phyloP scores from a whole-genome alignment of 1,139 yeast genomes.

The Spencermartinsiella ligniputridi region DNA sequence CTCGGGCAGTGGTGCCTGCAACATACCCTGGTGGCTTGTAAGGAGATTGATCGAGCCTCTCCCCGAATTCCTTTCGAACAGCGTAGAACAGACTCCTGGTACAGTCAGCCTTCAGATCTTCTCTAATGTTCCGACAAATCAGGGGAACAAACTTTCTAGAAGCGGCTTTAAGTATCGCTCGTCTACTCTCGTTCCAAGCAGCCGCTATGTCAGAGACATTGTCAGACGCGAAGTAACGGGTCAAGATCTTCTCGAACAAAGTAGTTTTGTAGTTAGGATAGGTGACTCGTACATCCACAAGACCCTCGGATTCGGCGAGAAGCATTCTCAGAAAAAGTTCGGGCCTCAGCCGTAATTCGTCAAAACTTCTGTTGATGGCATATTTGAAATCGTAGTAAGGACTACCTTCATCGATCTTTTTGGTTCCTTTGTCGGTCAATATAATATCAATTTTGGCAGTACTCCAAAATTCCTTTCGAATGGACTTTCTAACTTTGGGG shows the following conservation, averaged over 20 bases:
- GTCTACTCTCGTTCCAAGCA: constrained; percentile 80
- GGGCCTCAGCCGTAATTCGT: constrained; percentile 68
- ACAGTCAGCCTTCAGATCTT: constrained; percentile 74
- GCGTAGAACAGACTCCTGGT: constrained; percentile 65
- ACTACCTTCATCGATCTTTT: constrained; percentile 72
- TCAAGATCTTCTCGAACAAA: constrained; percentile 46
- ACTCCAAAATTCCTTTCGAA: constrained; percentile 64
- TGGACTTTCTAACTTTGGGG: constrained; percentile 71
- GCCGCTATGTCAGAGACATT: constrained; percentile 76
- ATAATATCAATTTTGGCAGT: constrained; percentile 70
- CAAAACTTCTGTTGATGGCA: constrained; percentile 74
- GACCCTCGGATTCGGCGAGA: constrained; percentile 75
- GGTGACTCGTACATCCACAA: constrained; percentile 43
- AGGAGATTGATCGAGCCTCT: constrained; percentile 88
- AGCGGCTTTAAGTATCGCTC: constrained; percentile 60
- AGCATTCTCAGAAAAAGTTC: constrained; percentile 83
- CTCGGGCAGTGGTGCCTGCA: constrained; percentile 79
- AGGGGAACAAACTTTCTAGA: constrained; percentile 63
- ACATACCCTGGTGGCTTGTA: constrained; percentile 74
- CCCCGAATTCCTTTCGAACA: constrained; percentile 63
- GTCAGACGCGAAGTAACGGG: constrained; percentile 68
- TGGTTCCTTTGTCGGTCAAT: constrained; percentile 82
- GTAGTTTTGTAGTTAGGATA: constrained; percentile 40
- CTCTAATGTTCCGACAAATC: constrained; percentile 74
- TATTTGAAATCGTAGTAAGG: constrained; percentile 89